These are phyloP conservation scores for Colletotrichum magnum DNA, from an alignment of 2,329 filamentous ascomycete species.

Conservation along the genomic window DNA sequence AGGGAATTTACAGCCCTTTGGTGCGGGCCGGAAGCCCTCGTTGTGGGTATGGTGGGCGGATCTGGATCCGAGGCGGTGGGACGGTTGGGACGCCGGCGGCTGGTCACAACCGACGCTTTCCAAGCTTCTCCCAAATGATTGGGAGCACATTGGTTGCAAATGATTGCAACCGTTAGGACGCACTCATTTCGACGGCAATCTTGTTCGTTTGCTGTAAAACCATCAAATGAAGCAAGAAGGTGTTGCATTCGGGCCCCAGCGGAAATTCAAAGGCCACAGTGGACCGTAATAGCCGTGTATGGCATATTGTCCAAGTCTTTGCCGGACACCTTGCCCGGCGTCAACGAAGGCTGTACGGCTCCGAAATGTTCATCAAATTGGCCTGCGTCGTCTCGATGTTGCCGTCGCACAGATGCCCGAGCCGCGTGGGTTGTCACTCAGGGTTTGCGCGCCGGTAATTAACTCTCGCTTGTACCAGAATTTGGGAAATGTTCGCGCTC, in stretches of 20 bases:
- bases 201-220: too few relatives aligned
- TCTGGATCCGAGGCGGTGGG: neutral
- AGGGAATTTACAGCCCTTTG: neutral
- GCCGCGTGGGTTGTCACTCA: conserved; percentile 8
- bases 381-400: conserved; percentile 5
- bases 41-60: neutral
- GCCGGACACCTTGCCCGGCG: neutral
- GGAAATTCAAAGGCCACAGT: too few relatives aligned
- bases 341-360: neutral
- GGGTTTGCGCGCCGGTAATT: conserved; percentile 11
- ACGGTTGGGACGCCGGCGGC: neutral
- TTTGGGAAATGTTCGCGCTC: conserved; percentile 23
- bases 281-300: too few relatives aligned
- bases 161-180: too few relatives aligned
- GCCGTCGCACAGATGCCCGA: neutral
- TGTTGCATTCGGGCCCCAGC: too few relatives aligned
- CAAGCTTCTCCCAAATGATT: neutral
- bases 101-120: neutral
- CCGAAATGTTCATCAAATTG: neutral
- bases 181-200: too few relatives aligned
- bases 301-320: neutral
- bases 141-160: neutral
- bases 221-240: too few relatives aligned
- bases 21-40: neutral
- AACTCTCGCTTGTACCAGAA: neutral